A percentile compares a stretch with the other conserved stretches of the same genome.
Conservation (phyloP, 2,329 filamentous ascomycete species). For the Hirsutella minnesotensis region DNA sequence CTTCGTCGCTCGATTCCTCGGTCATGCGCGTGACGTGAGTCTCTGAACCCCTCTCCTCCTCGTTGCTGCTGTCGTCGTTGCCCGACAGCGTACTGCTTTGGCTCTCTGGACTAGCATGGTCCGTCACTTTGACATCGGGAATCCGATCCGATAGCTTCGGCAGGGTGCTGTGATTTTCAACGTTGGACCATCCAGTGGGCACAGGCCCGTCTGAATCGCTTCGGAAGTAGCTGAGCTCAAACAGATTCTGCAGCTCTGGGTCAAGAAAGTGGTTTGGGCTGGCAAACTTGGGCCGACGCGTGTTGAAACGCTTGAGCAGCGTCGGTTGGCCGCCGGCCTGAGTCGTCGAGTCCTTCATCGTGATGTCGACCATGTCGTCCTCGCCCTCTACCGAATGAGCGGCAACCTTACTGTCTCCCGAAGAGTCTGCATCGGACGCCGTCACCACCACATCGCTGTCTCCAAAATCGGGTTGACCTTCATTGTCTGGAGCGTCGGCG, state of each 20-base stretch:
- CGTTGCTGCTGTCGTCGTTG: constrained; percentile 40
- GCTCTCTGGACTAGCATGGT: constrained; percentile 35
- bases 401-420: constrained; percentile 57
- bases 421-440: constrained; percentile 52
- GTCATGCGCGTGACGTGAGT: constrained; percentile 39
- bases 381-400: constrained; percentile 77
- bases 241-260: constrained; percentile 55
- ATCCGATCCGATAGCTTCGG: constrained; percentile 38
- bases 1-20: constrained; percentile 47
- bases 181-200: constrained; percentile 56
- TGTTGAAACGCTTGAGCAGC: constrained; percentile 35
- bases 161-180: constrained; percentile 47
- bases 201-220: constrained; percentile 43
- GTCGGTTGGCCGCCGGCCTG: constrained; percentile 19
- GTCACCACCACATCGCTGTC: constrained; percentile 61
- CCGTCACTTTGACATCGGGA: constrained; percentile 33
- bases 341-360: constrained; percentile 56
- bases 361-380: constrained; percentile 82
- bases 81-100: constrained; percentile 35
- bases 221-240: constrained; percentile 60
- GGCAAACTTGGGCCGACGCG: constrained; percentile 39
- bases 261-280: constrained; percentile 46
- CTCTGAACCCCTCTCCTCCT: constrained; percentile 27
- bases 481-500: constrained; percentile 31
- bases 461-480: constrained; percentile 35